These are phyloP conservation scores for Kalmusia sp. DNA, from an alignment of 2,329 filamentous ascomycete species.

Conservation along the genomic window DNA sequence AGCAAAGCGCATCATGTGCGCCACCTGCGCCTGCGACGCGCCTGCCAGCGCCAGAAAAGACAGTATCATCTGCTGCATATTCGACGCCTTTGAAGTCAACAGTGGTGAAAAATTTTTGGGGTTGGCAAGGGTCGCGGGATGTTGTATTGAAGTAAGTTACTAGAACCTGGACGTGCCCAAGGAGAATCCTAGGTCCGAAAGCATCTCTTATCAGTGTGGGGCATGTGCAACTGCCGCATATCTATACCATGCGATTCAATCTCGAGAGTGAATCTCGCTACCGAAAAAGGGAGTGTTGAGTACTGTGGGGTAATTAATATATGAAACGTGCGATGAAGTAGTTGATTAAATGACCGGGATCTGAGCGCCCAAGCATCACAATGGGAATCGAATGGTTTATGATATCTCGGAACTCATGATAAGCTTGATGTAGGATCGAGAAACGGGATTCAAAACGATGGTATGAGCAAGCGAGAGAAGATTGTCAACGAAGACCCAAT, in stretches of 20 bases:
- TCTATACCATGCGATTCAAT: background rate
- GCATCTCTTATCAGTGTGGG: conserved; percentile 8
- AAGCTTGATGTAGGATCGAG: no score
- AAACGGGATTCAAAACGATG: no score
- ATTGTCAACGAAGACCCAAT: no score
- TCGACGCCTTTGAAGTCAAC: background rate
- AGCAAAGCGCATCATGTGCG: conserved; percentile 33
- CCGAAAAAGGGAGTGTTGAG: background rate
- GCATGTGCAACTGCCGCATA: conserved; percentile 11
- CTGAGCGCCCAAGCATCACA: no score
- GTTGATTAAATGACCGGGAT: conserved; percentile 4
- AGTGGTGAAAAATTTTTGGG: background rate
- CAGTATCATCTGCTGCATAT: conserved; percentile 13
- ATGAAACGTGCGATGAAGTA: background rate
- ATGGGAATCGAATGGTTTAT: no score
- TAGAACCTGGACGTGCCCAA: background rate
- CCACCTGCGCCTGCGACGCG: conserved; percentile 13
- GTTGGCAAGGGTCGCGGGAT: background rate
- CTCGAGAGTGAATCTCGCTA: background rate
- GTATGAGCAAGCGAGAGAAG: no score
- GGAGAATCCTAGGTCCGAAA: background rate
- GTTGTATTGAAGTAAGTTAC: background rate
- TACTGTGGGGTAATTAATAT: conserved; percentile 11
- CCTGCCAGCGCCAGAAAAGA: conserved; percentile 11
- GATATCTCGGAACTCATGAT: no score